Base-by-base conservation (phyloP, 73 alveolate species). In the Uronychia binucleata region DNA sequence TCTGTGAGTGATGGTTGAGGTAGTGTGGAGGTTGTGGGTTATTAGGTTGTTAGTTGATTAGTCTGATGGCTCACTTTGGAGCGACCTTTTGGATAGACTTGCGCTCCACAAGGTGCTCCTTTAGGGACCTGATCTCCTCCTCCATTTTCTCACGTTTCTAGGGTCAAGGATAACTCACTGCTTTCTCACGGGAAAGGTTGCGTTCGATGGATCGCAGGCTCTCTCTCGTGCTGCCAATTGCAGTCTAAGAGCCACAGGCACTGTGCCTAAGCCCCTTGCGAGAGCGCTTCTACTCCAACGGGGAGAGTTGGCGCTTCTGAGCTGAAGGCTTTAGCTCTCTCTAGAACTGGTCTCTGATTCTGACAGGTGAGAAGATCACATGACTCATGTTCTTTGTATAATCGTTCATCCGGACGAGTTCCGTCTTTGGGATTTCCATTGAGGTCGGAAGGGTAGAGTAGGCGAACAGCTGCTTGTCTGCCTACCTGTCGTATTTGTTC, bases 41-140 rank as follows among this genome's bases (percentile, higher is more conserved):
- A 80, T 75, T 33, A 95, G 97, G 81, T 93, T 93, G 5, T 1
- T 29, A 26, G 29, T 26, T 67, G 26, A 67, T 26, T 5, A 67
- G 5, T 25, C 14, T 67, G 5, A 1, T 13, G 32, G 5, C 5
- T 67, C 26, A 26, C 78, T 26, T 67, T 28, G n/a, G n/a, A n/a
- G n/a, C n/a, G n/a, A n/a, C n/a, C n/a, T 67, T 67, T 26, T 14
- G 78, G 78, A 67, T 5, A 67, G 5, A 1, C 5, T 67, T 67
- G 29, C 31, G 5, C 1, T 1, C 30, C 26, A 13, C 29, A 5
- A 28, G 78, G 1, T 14, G 14, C 30, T 28, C 26, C 78, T 25
- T 25, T 35, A 75, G 35, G 28, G 67, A 46, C 19, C 19, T 46
- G 19, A 46, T 8, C 8, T 75, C 81, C 59, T 75, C 58, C 27